phyloP scores from a whole-genome alignment of 1,284 basidiomycete genomes.

The Cutaneotrichosporon mucoides region DNA sequence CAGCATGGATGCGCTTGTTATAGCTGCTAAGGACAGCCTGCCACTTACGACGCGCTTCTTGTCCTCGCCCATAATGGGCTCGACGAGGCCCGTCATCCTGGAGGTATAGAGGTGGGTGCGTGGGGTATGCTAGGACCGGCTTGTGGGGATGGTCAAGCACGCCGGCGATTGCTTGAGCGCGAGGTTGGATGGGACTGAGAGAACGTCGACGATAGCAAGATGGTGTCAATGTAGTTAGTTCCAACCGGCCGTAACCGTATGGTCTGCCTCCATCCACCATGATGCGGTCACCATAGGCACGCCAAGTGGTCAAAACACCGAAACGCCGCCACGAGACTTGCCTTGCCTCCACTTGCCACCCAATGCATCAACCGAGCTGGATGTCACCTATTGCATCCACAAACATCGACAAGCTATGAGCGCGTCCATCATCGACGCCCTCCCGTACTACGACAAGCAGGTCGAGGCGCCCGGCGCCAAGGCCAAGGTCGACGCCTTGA shows the following conservation, averaged over 20 bases:
- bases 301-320: slow-evolving; percentile 1
- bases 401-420: slow-evolving; percentile 23
- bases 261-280: too few relatives aligned
- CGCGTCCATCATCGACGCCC: slow-evolving; percentile 61
- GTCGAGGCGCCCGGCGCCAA: slow-evolving; percentile 63
- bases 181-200: too few relatives aligned
- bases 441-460: slow-evolving; percentile 94
- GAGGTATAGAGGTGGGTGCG: neutral
- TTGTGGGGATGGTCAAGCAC: too few relatives aligned
- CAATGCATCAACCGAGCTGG: neutral
- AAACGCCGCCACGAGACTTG: neutral
- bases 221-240: too few relatives aligned
- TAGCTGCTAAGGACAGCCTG: neutral
- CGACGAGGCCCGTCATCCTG: slow-evolving; percentile 50
- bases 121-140: too few relatives aligned
- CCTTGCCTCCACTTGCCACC: slow-evolving; percentile 1
- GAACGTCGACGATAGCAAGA: too few relatives aligned
- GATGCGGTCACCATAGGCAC: neutral
- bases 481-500: slow-evolving; percentile 40
- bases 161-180: too few relatives aligned
- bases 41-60: slow-evolving; percentile 78
- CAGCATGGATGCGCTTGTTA: neutral
- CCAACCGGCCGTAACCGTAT: too few relatives aligned
- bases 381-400: neutral
- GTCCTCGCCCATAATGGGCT: slow-evolving; percentile 68